phyloP scores from a whole-genome alignment of 108 stramenopile species.

The Fistulifera pelliculosa region DNA sequence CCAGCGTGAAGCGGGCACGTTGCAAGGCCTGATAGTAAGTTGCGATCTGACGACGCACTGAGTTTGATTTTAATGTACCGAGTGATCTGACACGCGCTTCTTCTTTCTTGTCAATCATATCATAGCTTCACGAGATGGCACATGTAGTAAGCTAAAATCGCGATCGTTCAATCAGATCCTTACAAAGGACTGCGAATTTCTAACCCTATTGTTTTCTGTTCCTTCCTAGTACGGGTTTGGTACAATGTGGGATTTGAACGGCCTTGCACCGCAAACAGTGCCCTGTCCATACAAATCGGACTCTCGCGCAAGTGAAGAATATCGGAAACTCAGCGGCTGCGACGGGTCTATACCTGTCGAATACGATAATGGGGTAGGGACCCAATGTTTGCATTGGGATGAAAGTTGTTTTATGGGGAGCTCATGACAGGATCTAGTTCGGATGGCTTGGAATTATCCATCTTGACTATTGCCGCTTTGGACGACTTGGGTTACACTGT shows the following conservation, averaged over 20 bases:
- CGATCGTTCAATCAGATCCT: neutral
- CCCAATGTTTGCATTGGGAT: conserved; percentile 28
- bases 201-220: neutral
- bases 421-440: conserved; percentile 25
- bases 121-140: conserved; percentile 1
- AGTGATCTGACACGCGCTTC: neutral
- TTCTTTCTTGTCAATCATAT: neutral
- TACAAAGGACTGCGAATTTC: neutral
- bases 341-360: conserved; percentile 16
- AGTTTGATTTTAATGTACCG: neutral
- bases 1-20: neutral
- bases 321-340: neutral
- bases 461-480: conserved; percentile 2
- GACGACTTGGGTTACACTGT: conserved; percentile 7
- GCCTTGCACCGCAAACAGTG: neutral
- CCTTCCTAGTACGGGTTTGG: neutral
- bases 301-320: neutral
- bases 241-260: neutral
- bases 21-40: neutral
- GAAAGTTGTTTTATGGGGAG: conserved; percentile 21
- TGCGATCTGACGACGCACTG: too few species aligned
- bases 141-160: neutral
- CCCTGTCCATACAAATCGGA: conserved; percentile 1
- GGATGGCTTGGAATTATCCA: neutral
- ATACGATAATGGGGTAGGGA: conserved; percentile 16